Conservation (phyloP, 1,284 basidiomycete genomes). For the Cryptococcus maquisensis region DNA sequence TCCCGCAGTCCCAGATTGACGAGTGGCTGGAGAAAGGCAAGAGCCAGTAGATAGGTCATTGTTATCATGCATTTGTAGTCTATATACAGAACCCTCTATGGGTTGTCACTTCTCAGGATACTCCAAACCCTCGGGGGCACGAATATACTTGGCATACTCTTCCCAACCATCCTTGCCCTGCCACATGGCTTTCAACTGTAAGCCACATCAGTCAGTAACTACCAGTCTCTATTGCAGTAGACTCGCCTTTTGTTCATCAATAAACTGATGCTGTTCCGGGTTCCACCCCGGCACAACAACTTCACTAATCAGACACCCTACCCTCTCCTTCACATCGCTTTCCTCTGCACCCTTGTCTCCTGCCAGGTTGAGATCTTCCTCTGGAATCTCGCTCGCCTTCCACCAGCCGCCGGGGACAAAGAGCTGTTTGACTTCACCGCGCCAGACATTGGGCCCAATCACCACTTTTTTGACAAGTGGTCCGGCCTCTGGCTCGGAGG, state of each 20-base stretch:
- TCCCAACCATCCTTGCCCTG: conserved; percentile 31
- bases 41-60: not conserved
- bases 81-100: not conserved
- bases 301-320: conserved; percentile 43
- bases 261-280: conserved; percentile 39
- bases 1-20: conserved; percentile 75
- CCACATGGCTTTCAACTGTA: conserved; percentile 37
- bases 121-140: conserved; percentile 16
- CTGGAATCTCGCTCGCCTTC: conserved; percentile 44
- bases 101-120: conserved; percentile 17
- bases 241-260: conserved; percentile 33
- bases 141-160: conserved; percentile 26
- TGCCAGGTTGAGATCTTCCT: conserved; percentile 30
- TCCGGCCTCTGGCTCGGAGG: not conserved
- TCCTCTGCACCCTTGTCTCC: conserved; percentile 7
- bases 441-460: conserved; percentile 27
- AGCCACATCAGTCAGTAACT: not conserved
- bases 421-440: conserved; percentile 40
- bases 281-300: conserved; percentile 41
- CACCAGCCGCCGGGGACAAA: conserved; percentile 46
- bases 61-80: not conserved
- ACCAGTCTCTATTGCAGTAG: not conserved
- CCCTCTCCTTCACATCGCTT: conserved; percentile 19
- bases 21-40: conserved; percentile 50
- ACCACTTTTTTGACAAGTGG: conserved; percentile 35